Base-by-base conservation (phyloP, 2,329 filamentous ascomycete genomes). In the Fusarium verrucosum region DNA sequence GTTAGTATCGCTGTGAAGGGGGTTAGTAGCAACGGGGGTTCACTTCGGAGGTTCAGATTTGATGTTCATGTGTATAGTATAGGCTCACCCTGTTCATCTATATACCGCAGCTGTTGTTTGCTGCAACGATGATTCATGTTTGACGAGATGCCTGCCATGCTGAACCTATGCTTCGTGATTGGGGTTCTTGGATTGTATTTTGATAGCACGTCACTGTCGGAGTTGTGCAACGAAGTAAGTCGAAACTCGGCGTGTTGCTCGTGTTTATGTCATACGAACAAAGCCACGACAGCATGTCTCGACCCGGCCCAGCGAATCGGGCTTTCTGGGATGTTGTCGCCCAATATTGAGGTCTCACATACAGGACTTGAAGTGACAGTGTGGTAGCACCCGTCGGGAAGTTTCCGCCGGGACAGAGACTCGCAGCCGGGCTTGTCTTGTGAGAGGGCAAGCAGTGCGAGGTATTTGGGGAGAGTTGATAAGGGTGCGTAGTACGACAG, bases 331-430 rank as follows among this genome's bases (percentile, higher is more conserved):
- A 50, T 42, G 26, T 54, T 40, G 46, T 38, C 32, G 16, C 43
- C 36, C 61, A 45, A 23, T 49, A 33, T 28, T 19, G 20, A 40
- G 38, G 28, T 46, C 35, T 38, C 36, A n/a, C 36, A 35, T 32
- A 20, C 32, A 28, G 20, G 14, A 35, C 23, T 38, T 14, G 38
- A 49, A 37, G 46, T 32, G 49, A 46, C 43, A 51, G 47, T 36
- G 30, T 32, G 40, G 62, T 62, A 35, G 46, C 32, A 66, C 52
- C 62, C 47, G 46, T 50, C 57, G 51, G 62, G 52, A 65, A 50
- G 57, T 66, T 65, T 62, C 47, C 51, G 46, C 52, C 43, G 37
- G 28, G 49, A 35, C 36, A 46, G 28, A 16, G 35, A 43, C 16
- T 43, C 38, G 22, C 38, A 45, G 36, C 32, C 13, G 32, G 35